A percentile compares a stretch with the other conserved stretches of the same genome.
These are phyloP conservation scores for Lepidium africanum DNA, from an alignment of 345 rosid species.

Conservation along the genomic window DNA sequence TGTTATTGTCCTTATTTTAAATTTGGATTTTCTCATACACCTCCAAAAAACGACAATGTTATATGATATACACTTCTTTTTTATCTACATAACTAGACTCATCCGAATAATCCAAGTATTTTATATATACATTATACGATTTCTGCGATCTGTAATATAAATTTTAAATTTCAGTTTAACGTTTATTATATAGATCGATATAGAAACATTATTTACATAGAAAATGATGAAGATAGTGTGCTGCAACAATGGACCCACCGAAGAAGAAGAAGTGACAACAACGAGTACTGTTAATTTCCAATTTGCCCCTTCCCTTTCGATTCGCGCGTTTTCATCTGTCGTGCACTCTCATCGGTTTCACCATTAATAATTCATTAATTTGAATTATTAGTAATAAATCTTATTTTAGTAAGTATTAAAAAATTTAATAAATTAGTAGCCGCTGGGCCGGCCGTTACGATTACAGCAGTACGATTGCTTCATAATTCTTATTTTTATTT, in stretches of 20 bases:
- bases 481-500: background rate
- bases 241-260: constrained; percentile 20
- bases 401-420: background rate
- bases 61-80: background rate
- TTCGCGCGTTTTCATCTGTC: constrained; percentile 29
- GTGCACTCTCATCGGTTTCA: constrained; percentile 1
- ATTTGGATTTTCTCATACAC: background rate
- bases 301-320: constrained; percentile 10
- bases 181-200: background rate
- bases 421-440: background rate
- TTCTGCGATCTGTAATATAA: constrained; percentile 3
- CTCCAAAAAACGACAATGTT: background rate
- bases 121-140: background rate
- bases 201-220: background rate
- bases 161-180: background rate
- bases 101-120: background rate
- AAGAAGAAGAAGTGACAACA: constrained; percentile 18
- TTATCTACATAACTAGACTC: background rate
- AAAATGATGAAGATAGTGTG: constrained; percentile 25
- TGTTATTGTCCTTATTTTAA: constrained; percentile 8
- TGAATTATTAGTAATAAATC: background rate
- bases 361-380: background rate
- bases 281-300: background rate
- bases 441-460: constrained; percentile 22
- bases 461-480: constrained; percentile 13